Conservation (phyloP, 768 basidiomycete genomes). For the Infundibulicybe gibba region DNA sequence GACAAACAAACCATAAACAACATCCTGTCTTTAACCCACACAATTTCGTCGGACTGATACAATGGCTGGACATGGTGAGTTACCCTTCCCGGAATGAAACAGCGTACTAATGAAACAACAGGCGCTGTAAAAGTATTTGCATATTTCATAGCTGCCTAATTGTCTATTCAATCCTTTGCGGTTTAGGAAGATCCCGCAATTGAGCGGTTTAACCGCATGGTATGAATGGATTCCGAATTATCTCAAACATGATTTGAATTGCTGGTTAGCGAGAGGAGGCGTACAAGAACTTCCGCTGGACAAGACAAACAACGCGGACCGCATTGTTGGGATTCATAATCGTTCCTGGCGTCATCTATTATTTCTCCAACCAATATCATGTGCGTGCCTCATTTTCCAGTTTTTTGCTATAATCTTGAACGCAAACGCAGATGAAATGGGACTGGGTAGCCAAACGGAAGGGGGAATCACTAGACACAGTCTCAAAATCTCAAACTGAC, state of each 20-base stretch:
- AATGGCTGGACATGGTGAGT: conserved; percentile 69
- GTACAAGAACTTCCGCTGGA: conserved; percentile 84
- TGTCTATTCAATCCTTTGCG: background rate
- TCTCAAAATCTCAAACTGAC: background rate
- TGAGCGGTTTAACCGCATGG: conserved; percentile 54
- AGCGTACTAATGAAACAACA: conserved; percentile 18
- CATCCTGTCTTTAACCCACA: conserved; percentile 17
- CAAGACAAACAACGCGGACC: conserved; percentile 58
- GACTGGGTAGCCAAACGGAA: conserved; percentile 45
- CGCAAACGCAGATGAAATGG: conserved; percentile 41
- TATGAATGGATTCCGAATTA: conserved; percentile 14
- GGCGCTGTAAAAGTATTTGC: conserved; percentile 54
- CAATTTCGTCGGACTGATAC: conserved; percentile 17
- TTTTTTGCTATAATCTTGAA: conserved; percentile 4
- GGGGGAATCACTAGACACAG: conserved; percentile 22
- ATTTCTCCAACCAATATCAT: conserved; percentile 40
- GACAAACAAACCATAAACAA: conserved; percentile 37
- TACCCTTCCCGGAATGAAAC: background rate
- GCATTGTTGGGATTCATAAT: conserved; percentile 62
- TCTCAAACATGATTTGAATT: conserved; percentile 2
- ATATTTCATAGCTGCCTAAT: background rate
- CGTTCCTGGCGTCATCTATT: conserved; percentile 56
- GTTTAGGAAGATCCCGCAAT: conserved; percentile 52
- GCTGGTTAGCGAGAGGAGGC: conserved; percentile 69
- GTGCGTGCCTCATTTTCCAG: conserved; percentile 21